Evolutionary conservation across 1,139 yeast species (phyloP).

Genomic region (Hanseniaspora gamundiae): DNA sequence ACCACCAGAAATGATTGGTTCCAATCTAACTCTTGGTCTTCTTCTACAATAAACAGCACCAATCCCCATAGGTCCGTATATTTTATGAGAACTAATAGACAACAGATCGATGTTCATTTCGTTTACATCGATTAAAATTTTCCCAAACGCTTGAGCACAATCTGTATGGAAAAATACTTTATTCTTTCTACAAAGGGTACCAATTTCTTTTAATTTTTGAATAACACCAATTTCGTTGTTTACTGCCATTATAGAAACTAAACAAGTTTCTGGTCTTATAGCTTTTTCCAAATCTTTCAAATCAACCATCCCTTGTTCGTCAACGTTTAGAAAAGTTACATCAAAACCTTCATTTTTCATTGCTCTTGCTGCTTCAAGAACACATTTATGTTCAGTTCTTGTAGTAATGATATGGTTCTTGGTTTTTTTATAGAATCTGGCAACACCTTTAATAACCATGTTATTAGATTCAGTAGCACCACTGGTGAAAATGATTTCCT

Average conservation of each 20-base stretch:
- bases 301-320: slow-evolving; percentile 64
- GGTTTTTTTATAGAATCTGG: slow-evolving; percentile 79
- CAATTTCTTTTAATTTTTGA: slow-evolving; percentile 93
- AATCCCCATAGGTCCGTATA: slow-evolving; percentile 96
- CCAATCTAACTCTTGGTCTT: slow-evolving; percentile 95
- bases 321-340: slow-evolving; percentile 83
- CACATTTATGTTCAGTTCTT: slow-evolving; percentile 97
- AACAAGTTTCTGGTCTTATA: slow-evolving; percentile 80
- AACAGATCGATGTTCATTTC: slow-evolving; percentile 83
- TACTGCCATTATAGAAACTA: slow-evolving; percentile 95
- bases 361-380: slow-evolving; percentile 86
- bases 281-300: slow-evolving; percentile 69
- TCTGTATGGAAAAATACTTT: slow-evolving; percentile 98
- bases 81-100: slow-evolving; percentile 91
- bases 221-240: slow-evolving; percentile 97
- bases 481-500: slow-evolving; percentile 90
- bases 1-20: slow-evolving; percentile 93
- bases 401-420: slow-evolving; percentile 91
- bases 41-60: slow-evolving; percentile 95
- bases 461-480: slow-evolving; percentile 98
- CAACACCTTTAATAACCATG: slow-evolving; percentile 90
- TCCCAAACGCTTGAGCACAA: slow-evolving; percentile 96
- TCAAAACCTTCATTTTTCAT: slow-evolving; percentile 96
- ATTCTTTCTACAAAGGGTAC: slow-evolving; percentile 69
- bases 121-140: slow-evolving; percentile 85